Conservation (phyloP, 306 rosid species). For the Aeschynomene evenia region DNA sequence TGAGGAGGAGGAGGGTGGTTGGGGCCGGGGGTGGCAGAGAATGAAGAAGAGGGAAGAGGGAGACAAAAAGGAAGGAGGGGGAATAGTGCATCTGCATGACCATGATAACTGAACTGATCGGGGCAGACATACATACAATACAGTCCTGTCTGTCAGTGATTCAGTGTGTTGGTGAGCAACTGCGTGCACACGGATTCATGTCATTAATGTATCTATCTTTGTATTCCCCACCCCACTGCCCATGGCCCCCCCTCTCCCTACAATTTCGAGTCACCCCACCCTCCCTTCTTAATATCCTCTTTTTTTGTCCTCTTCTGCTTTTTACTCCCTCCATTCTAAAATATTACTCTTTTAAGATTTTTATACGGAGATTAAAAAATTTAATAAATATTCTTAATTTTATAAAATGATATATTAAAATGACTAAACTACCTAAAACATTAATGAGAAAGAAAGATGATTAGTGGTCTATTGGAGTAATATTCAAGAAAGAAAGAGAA, state of each 20-base stretch:
- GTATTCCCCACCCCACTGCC: constrained; percentile 25
- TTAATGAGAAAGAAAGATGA: no score
- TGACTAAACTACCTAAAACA: no score
- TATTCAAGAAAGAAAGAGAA: no score
- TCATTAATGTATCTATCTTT: constrained; percentile 28
- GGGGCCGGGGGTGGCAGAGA: background rate
- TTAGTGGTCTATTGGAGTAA: no score
- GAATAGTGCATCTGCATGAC: background rate
- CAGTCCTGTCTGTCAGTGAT: constrained; percentile 30
- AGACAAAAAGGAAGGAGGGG: constrained; percentile 28
- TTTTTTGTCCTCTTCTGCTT: background rate
- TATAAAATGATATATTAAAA: no score
- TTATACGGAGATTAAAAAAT: no score
- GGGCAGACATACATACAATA: background rate
- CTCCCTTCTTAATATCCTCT: background rate
- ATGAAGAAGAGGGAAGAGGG: background rate
- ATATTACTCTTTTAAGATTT: no score
- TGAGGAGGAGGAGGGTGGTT: background rate
- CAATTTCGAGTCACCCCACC: background rate
- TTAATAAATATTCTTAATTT: no score
- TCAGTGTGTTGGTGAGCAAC: constrained; percentile 44
- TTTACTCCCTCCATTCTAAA: no score
- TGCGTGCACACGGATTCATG: constrained; percentile 41
- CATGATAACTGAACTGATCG: background rate
- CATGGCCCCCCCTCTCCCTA: background rate